Percentiles rank a stretch among this genome's conserved stretches.
phyloP scores from a whole-genome alignment of 1,284 basidiomycete genomes.

The Rhodotorula sp. region DNA sequence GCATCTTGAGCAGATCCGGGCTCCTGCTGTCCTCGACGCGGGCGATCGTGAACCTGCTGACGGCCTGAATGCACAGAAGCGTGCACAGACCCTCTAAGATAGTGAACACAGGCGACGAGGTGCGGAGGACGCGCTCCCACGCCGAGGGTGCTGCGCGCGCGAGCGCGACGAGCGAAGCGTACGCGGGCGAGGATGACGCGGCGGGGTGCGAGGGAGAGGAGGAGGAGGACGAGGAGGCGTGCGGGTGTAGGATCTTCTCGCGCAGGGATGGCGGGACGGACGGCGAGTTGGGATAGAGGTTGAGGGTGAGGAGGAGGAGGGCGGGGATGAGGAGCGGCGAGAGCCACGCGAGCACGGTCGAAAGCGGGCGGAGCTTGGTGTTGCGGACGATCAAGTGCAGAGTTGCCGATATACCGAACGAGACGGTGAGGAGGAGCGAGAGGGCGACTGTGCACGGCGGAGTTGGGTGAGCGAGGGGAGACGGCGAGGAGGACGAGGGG shows the following conservation, averaged over 20 bases:
- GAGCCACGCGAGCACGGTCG: constrained; percentile 32
- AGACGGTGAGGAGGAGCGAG: constrained; percentile 44
- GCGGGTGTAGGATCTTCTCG: constrained; percentile 68
- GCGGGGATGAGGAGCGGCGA: constrained; percentile 66
- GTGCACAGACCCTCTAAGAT: constrained; percentile 80
- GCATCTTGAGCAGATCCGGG: constrained; percentile 59
- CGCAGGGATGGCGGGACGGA: constrained; percentile 6
- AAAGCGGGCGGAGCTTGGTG: constrained; percentile 42
- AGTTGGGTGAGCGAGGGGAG: not conserved
- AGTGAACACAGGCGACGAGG: constrained; percentile 74
- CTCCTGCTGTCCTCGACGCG: constrained; percentile 66
- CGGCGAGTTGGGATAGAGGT: constrained; percentile 59
- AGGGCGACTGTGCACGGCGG: constrained; percentile 35
- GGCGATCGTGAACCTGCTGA: constrained; percentile 71
- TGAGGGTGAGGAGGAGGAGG: constrained; percentile 75
- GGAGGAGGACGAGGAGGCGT: constrained; percentile 62
- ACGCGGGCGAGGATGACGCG: constrained; percentile 57
- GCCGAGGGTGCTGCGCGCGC: constrained; percentile 57
- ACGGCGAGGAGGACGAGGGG: not conserved
- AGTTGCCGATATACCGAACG: constrained; percentile 41
- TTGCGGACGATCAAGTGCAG: constrained; percentile 44
- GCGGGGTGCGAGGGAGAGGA: constrained; percentile 60
- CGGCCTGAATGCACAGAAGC: constrained; percentile 70
- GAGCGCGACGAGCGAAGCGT: constrained; percentile 53
- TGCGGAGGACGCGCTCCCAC: constrained; percentile 72